phyloP scores from a whole-genome alignment of 495 filamentous ascomycete genomes.

The Aspergillus coremiiformis region DNA sequence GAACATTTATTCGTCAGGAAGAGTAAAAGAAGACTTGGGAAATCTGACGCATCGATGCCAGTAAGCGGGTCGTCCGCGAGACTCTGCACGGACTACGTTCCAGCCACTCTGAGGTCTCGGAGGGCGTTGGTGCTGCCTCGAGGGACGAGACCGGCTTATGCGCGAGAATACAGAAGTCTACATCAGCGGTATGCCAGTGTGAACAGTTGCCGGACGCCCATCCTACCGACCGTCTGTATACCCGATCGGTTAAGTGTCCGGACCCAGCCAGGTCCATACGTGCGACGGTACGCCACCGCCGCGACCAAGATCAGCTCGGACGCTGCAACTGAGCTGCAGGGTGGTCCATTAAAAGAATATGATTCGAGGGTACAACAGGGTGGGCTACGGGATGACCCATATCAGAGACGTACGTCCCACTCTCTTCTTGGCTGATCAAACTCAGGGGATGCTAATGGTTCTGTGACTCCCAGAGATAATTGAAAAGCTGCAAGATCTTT shows the following conservation, averaged over 20 bases:
- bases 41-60: not conserved
- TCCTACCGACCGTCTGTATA: not conserved
- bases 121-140: conserved; percentile 15
- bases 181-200: not conserved
- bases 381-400: conserved; percentile 72
- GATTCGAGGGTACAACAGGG: conserved; percentile 67
- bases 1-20: no score
- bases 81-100: conserved; percentile 29
- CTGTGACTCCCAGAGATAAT: conserved; percentile 59
- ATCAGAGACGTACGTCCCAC: conserved; percentile 70
- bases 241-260: not conserved
- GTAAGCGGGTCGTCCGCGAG: conserved; percentile 32
- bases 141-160: conserved; percentile 9
- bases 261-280: not conserved
- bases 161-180: conserved; percentile 7
- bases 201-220: not conserved
- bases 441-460: not conserved
- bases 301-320: conserved; percentile 2
- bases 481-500: conserved; percentile 77
- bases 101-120: conserved; percentile 24
- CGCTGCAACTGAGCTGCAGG: conserved; percentile 12
- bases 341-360: conserved; percentile 81
- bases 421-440: not conserved
- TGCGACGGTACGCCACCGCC: conserved; percentile 15
- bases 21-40: not conserved